Conservation (phyloP, 257 asterid species). For the Prunella vulgaris region DNA sequence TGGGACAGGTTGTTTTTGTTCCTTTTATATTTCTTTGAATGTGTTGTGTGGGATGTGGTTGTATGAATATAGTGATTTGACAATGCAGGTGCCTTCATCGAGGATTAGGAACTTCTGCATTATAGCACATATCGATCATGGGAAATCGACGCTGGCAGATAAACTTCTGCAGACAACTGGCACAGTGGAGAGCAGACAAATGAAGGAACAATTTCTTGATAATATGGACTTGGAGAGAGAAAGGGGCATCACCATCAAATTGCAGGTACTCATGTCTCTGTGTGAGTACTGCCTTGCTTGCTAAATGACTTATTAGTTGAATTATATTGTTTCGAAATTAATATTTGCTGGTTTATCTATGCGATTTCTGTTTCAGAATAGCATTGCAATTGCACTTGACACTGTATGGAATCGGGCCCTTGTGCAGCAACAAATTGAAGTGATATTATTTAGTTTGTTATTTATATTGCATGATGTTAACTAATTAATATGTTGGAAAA, state of each 20-base stretch:
- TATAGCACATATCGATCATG: slow-evolving; percentile 96
- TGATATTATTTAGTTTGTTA: background rate
- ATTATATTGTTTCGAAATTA: background rate
- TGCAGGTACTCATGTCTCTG: slow-evolving; percentile 56
- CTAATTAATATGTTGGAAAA: background rate
- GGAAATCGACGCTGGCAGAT: slow-evolving; percentile 94
- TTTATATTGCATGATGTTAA: slow-evolving; percentile 9
- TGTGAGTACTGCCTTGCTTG: background rate
- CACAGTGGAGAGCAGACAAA: slow-evolving; percentile 85
- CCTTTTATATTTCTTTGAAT: background rate
- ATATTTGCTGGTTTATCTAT: background rate
- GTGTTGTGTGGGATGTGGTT: background rate
- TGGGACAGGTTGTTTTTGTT: background rate
- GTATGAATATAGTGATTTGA: slow-evolving; percentile 1
- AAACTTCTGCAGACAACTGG: slow-evolving; percentile 94
- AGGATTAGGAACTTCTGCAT: slow-evolving; percentile 88
- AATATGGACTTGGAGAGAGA: slow-evolving; percentile 99
- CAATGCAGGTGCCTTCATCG: slow-evolving; percentile 63
- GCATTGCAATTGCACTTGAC: background rate
- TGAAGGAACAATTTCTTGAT: slow-evolving; percentile 97
- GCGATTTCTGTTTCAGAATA: background rate
- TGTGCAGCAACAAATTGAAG: background rate
- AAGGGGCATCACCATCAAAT: slow-evolving; percentile 96
- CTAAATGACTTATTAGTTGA: slow-evolving; percentile 7
- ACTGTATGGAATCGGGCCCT: background rate